phyloP scores from a whole-genome alignment of 2,329 filamentous ascomycete species.

The Akanthomyces uredinophilus region DNA sequence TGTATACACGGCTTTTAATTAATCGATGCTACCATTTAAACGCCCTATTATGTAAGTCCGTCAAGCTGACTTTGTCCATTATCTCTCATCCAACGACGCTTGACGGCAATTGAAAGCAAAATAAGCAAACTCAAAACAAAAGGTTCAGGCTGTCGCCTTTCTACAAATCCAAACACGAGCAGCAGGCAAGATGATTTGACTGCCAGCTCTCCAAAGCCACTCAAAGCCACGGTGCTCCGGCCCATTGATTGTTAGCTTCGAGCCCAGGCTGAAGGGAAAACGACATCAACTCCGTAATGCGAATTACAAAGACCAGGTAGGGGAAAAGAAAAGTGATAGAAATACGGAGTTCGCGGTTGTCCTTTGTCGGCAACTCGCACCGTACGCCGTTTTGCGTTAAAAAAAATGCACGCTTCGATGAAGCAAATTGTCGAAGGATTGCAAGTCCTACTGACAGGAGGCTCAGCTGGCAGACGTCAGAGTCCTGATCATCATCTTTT shows the following conservation, averaged over 20 bases:
- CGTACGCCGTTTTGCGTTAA: neutral
- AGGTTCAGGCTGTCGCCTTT: neutral
- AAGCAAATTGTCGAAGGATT: no score
- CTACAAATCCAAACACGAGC: slow-evolving; percentile 14
- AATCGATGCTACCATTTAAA: slow-evolving; percentile 1
- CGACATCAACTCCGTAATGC: neutral
- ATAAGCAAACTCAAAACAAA: slow-evolving; percentile 6
- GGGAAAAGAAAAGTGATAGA: neutral
- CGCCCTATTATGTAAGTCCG: slow-evolving; percentile 5
- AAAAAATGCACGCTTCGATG: neutral
- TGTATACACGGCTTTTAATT: neutral
- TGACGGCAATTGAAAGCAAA: neutral
- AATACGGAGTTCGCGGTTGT: neutral
- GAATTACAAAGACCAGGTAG: neutral
- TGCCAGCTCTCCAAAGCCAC: slow-evolving; percentile 8
- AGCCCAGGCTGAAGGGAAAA: neutral
- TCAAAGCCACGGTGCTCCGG: neutral
- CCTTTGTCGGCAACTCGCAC: neutral
- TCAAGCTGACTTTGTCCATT: neutral
- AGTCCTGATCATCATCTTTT: slow-evolving; percentile 69
- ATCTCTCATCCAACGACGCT: slow-evolving; percentile 3
- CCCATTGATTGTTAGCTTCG: slow-evolving; percentile 12
- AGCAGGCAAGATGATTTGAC: slow-evolving; percentile 10
- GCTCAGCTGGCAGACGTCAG: slow-evolving; percentile 42
- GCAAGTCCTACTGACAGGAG: neutral